phyloP scores from a whole-genome alignment of 345 rosid species.

The Eucalyptus marginata region DNA sequence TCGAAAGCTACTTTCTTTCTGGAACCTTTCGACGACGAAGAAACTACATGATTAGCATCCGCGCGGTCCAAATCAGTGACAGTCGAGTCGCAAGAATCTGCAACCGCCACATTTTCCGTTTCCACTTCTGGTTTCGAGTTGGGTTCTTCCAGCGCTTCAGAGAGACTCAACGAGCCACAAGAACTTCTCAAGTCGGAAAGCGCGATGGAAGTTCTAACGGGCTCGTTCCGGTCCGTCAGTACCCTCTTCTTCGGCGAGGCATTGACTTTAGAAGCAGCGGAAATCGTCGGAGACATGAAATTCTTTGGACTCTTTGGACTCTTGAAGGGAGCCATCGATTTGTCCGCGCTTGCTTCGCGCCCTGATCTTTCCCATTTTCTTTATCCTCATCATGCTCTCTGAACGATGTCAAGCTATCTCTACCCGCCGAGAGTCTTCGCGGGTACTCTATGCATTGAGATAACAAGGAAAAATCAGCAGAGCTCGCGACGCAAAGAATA shows the following conservation, averaged over 20 bases:
- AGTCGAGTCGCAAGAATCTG: conserved; percentile 12
- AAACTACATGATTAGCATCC: background rate
- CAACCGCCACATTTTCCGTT: background rate
- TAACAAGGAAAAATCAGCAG: background rate
- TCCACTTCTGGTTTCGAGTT: conserved; percentile 7
- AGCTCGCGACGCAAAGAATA: background rate
- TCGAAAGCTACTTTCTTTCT: conserved; percentile 3
- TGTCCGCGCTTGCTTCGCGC: conserved; percentile 12
- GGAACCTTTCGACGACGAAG: background rate
- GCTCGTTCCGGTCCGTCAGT: conserved; percentile 50
- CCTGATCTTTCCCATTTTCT: conserved; percentile 42
- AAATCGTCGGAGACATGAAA: conserved; percentile 87
- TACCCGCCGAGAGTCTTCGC: conserved; percentile 20
- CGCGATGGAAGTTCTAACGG: conserved; percentile 25
- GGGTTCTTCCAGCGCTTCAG: conserved; percentile 13
- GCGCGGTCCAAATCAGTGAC: conserved; percentile 3
- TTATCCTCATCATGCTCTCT: conserved; percentile 43
- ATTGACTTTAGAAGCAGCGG: conserved; percentile 68
- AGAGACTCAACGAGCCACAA: background rate
- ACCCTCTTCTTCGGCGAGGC: conserved; percentile 70
- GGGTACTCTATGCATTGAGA: conserved; percentile 17
- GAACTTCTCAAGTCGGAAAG: conserved; percentile 25
- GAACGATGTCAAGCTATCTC: conserved; percentile 21
- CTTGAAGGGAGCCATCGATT: conserved; percentile 27
- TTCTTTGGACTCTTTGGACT: conserved; percentile 50